Evolutionary conservation across 495 filamentous ascomycete genomes (phyloP).

Genomic region (Aspergillus bertholletiae): DNA sequence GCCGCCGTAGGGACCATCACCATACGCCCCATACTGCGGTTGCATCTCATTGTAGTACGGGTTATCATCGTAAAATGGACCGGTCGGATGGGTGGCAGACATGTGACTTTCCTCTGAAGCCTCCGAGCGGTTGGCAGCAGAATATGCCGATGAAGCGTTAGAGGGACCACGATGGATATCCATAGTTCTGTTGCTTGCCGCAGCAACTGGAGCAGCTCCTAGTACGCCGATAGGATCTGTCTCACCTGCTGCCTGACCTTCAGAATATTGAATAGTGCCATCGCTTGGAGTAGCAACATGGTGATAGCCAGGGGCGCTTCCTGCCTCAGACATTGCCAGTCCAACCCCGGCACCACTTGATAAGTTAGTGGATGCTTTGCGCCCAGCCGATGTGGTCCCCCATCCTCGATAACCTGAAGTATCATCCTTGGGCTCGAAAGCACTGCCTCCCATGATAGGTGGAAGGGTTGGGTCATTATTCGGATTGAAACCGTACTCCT

Average conservation of each 20-base stretch:
- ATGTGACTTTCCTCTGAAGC: constrained; percentile 71
- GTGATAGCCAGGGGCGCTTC: constrained; percentile 54
- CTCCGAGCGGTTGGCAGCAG: constrained; percentile 76
- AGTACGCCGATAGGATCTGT: constrained; percentile 73
- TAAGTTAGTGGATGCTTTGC: constrained; percentile 84
- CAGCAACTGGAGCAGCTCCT: constrained; percentile 62
- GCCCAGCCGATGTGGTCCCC: constrained; percentile 80
- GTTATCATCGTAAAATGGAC: constrained; percentile 50
- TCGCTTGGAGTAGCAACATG: constrained; percentile 63
- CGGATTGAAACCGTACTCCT: constrained; percentile 94
- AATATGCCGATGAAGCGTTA: constrained; percentile 96
- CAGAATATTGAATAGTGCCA: constrained; percentile 60
- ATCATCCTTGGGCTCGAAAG: constrained; percentile 61
- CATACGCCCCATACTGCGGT: constrained; percentile 53
- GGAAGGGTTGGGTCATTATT: constrained; percentile 87
- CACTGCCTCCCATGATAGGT: constrained; percentile 50
- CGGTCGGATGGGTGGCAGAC: constrained; percentile 43
- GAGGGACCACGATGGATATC: constrained; percentile 87
- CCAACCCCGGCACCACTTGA: constrained; percentile 69
- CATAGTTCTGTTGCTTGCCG: constrained; percentile 51
- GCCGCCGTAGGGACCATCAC: constrained; percentile 50
- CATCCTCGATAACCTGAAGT: constrained; percentile 86
- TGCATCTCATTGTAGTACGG: constrained; percentile 54
- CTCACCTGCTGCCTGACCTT: constrained; percentile 64
- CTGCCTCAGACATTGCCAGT: constrained; percentile 69